Percentiles rank a stretch among this genome's conserved stretches.
Evolutionary conservation across 805 yeast genomes (phyloP).

Genomic region (Tetrapisispora nanseiensis): DNA sequence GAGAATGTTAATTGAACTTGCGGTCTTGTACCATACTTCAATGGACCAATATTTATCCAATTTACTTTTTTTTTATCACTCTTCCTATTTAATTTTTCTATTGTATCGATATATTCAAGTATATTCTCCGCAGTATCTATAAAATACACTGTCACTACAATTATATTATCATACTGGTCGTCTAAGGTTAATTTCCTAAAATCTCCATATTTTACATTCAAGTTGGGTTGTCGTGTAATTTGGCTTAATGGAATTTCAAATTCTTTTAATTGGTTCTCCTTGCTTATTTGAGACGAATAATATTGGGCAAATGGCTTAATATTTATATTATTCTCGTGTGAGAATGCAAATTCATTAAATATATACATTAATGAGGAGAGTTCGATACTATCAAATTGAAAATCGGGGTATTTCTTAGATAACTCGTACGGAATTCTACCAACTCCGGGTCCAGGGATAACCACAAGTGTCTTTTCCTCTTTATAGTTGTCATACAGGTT

Average conservation of each 20-base stretch:
- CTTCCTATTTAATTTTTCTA: conserved; percentile 34
- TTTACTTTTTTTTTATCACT: conserved; percentile 32
- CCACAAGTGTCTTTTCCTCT: conserved; percentile 38
- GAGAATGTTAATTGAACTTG: conserved; percentile 61
- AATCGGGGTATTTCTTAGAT: conserved; percentile 30
- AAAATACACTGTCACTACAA: conserved; percentile 64
- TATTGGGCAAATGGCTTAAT: conserved; percentile 51
- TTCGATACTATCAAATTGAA: conserved; percentile 63
- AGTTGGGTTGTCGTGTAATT: conserved; percentile 36
- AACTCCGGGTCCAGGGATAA: conserved; percentile 84
- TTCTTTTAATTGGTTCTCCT: conserved; percentile 42
- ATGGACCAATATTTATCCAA: conserved; percentile 92
- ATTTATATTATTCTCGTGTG: conserved; percentile 12
- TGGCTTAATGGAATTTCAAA: conserved; percentile 18
- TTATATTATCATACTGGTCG: conserved; percentile 35
- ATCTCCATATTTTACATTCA: conserved; percentile 48
- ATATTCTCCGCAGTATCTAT: conserved; percentile 88
- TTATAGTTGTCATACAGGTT: conserved; percentile 11
- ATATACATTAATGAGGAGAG: conserved; percentile 66
- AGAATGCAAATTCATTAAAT: conserved; percentile 51
- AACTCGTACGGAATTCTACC: conserved; percentile 69
- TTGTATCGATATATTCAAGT: conserved; percentile 61
- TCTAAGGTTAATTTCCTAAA: conserved; percentile 44
- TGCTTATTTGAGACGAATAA: conserved; percentile 52
- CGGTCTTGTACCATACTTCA: conserved; percentile 84